Base-by-base conservation (phyloP, 345 rosid genomes). In the Acer negundo region DNA sequence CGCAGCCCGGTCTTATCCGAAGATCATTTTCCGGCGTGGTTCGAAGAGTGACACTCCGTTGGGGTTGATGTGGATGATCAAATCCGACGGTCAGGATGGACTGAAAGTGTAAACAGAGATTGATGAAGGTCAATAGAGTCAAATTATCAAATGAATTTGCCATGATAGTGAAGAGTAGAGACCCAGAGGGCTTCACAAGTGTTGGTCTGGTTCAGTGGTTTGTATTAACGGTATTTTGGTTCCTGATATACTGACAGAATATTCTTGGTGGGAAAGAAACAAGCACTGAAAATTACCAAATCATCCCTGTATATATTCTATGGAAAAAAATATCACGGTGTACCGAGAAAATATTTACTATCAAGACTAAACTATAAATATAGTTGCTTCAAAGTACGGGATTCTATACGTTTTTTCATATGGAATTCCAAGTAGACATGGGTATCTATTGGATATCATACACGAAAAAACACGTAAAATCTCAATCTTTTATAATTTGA, bases 41-140 rank as follows among this genome's bases (percentile, higher is more conserved):
- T 31, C 61, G 62, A 58, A 75, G 73, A n/a, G 31, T 10, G 67
- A 40, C 17, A 10, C 83, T 63, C 73, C 44, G 68, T 70, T 11
- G 80, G 26, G 70, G 68, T 63, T 44, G 69, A 3, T 20, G 62
- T 11, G 10, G 72, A 67, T 70, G 42, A 44, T 20, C 28, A 4
- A 17, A 83, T 73, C 66, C 82, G 26, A 56, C 80, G 76, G 86
- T 59, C 22, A 74, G 56, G 76, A 72, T 16, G 51, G 59, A 53
- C n/a, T 10, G 76, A 26, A 59, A 82, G 55, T 26, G 61, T 47
- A 79, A 1, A 56, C 53, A 67, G 13, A 80, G 59, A 67, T 12
- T 31, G 6, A 51, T 12, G 28, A 64, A 62, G 35, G 26, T 63
- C 2, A 69, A 42, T 4, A 58, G 0, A 35, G 65, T 64, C 10